Base-by-base conservation (phyloP, 2,329 filamentous ascomycete species). In the Sclerotinia subarctica region DNA sequence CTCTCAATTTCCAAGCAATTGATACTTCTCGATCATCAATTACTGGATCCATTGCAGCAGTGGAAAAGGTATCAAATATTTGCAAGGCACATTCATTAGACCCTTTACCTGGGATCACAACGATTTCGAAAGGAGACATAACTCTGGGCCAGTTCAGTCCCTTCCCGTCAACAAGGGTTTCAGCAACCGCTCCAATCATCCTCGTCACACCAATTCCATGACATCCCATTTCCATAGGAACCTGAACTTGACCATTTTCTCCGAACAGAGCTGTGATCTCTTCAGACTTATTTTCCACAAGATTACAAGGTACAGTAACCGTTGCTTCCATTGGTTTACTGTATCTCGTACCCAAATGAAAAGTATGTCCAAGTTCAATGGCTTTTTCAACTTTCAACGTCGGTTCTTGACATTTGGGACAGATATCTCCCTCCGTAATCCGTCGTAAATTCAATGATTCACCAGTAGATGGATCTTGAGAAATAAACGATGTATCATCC, bases 141-240 rank as follows among this genome's bases (percentile, higher is more conserved):
- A 82, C 88, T 7, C 89, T 83, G 0, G 95, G 95, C 95, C 95
- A 99, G 74, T 92, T 93, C 10, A 98, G 83, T 0, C 93, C 95
- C 75, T 82, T 85, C 3, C 83, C 76, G 72, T 96, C 92, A 0
- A 88, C 84, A 13, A 93, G 82, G 51, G 90, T 85, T 71, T 94
- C 90, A 1, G 94, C 94, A 0, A 95, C 87, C 1, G 95, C 93
- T 11, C 90, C 93, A 70, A 99, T 89, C 74, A 99, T 88, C 56
- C 95, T 90, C 6, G 93, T 96, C 24, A 99, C 88, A 1, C 95
- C 95, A 70, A 99, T 96, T 0, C 95, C 95, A 76, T 97, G 93
- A 77, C 95, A 99, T 67, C 95, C 95, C 95, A 99, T 99, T 72
- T 96, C 88, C 75, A 97, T 84, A 0, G 88, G 83, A 0, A 87